A percentile compares a stretch with the other conserved stretches of the same genome.
These are phyloP conservation scores for Talaromyces sp. DNA, from an alignment of 2,329 filamentous ascomycete genomes.

Conservation along the genomic window DNA sequence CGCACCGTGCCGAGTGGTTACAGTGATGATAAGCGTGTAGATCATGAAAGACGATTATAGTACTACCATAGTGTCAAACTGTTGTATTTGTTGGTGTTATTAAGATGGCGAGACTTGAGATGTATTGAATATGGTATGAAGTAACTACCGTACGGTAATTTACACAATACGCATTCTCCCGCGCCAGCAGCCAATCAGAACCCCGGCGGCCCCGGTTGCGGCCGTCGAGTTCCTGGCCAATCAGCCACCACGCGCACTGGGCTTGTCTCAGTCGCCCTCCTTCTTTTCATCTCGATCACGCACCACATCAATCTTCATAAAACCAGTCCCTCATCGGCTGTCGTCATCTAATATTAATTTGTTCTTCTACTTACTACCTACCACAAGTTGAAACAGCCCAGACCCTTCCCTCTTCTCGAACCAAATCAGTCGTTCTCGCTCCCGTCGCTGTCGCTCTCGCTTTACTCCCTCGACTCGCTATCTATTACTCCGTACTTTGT, in stretches of 20 bases:
- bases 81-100: too few relatives aligned
- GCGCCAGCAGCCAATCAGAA: neutral
- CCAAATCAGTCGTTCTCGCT: neutral
- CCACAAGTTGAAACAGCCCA: neutral
- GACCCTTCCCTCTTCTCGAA: neutral
- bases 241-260: conserved; percentile 10
- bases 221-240: conserved; percentile 16
- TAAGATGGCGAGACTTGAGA: too few relatives aligned
- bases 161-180: neutral
- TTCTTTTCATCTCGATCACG: conserved; percentile 21
- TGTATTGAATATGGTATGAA: neutral
- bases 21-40: neutral
- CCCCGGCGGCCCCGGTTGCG: neutral
- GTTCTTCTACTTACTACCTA: neutral
- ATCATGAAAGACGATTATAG: neutral
- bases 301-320: conserved; percentile 16
- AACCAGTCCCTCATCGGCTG: neutral
- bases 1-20: neutral
- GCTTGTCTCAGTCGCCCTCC: conserved; percentile 10
- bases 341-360: conserved; percentile 6
- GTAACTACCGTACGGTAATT: neutral
- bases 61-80: neutral
- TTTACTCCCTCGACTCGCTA: conserved; percentile 13
- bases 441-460: conserved; percentile 22
- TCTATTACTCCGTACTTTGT: neutral